Base-by-base conservation (phyloP, 352 stramenopile species). In the Phytopythium oedochilum region DNA sequence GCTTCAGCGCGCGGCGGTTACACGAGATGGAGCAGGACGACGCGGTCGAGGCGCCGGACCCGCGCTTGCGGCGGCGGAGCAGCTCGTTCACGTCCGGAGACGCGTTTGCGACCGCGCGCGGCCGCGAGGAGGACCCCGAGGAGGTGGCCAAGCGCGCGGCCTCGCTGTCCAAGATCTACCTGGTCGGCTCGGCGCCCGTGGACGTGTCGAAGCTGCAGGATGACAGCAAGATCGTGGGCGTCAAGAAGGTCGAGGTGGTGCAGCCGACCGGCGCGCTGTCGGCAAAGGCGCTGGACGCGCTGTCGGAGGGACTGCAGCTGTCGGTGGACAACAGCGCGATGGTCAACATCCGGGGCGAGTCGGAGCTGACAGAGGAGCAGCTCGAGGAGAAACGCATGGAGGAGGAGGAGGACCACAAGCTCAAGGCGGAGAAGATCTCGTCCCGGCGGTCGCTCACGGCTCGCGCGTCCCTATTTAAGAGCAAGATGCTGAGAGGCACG, bases 351-450 rank as follows among this genome's bases (percentile, higher is more conserved):
- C 60, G 66, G 9, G 45, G 66, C 29, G 61, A 66, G 10, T 57
- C 60, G 36, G 70, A 85, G 35, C 57, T 89, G 14, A 91, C 75
- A 1, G 82, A 94, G 47, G 84, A 88, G 53, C 72, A 94, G 49
- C 53, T 92, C 25, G 84, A 92, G 57, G 84, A 94, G 64, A 88
- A 92, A 61, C 83, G 87, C 53, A 92, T 94, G 84, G 84, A 88
- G 54, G 84, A 92, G 53, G 84, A 94, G 52, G 84, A 94, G 50
- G 81, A 90, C 53, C 77, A 90, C 55, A 92, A 92, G 48, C 66
- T 92, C 5, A 81, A 89, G 39, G 79, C 63, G 2, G 81, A 92
- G 57, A 90, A 90, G 57, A 61, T 87, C 9, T 85, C 76, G 31
- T 67, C 81, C 11, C 62, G 81, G 36, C 78, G 78, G 61, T 87